Base-by-base conservation (phyloP, 257 asterid species). In the Plantago elongata region DNA sequence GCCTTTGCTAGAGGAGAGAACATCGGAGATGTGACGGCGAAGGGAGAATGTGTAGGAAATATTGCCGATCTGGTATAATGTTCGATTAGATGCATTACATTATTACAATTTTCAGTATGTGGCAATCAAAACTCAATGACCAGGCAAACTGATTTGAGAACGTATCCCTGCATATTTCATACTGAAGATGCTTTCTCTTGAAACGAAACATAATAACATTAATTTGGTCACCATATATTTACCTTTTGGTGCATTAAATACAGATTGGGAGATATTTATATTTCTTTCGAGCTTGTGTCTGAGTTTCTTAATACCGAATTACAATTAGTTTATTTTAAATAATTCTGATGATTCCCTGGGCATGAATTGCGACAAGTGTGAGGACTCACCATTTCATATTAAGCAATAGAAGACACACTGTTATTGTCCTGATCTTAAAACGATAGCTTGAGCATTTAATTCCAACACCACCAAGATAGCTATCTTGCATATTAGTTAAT, bases 1-100 rank as follows among this genome's bases (percentile, higher is more conserved):
- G 99, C 97, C 62, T 93, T 93, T 69, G 99, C 99, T 52, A 85
- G 79, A 80, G 99, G 99, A 66, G 99, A 93, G 82, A 93, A 93
- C 69, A 93, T 93, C 60, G 99, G 99, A 62, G 99, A 93, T 85
- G 97, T 93, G 68, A 93, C 99, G 66, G 97, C 99, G 17, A 93
- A 93, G 75, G 99, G 99, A 43, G 99, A 93, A 75, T 89, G 97
- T 48, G 96, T 89, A 73, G 95, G 88, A 45, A 93, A 93, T 79
- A 50, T 93, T 66, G 97, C 99, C 64, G 99, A 93, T 80, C 79
- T 89, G 88, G 99, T 93, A 85, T 52, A 79, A 70, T 63, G 42
- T 44, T 67, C 72, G 62, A 30, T 15, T 52, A 12, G 44, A 68
- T 46, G 51, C 18, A 45, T 51, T 55, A 62, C 16, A 34, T 27